These are phyloP conservation scores for Sporothrix inflata DNA, from an alignment of 2,329 filamentous ascomycete genomes.

Conservation along the genomic window DNA sequence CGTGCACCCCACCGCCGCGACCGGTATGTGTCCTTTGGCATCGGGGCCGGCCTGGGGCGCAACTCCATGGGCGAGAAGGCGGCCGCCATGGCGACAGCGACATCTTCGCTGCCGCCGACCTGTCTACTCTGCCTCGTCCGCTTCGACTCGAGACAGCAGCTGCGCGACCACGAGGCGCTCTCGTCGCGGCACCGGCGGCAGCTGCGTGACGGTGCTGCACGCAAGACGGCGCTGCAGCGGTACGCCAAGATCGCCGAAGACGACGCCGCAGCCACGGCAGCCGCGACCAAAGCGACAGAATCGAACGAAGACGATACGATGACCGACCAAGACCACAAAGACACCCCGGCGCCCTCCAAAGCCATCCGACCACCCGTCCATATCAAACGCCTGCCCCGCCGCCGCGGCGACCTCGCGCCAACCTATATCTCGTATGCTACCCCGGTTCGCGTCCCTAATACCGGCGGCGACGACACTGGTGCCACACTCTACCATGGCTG, in stretches of 20 bases:
- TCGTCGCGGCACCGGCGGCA: slow-evolving; percentile 35
- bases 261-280: neutral
- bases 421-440: slow-evolving; percentile 57
- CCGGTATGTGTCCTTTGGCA: slow-evolving; percentile 62
- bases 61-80: slow-evolving; percentile 8
- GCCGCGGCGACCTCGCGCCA: slow-evolving; percentile 42
- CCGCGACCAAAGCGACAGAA: neutral
- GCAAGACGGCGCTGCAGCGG: slow-evolving; percentile 29
- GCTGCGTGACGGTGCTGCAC: slow-evolving; percentile 30
- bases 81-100: neutral
- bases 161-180: slow-evolving; percentile 38
- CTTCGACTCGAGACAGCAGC: slow-evolving; percentile 53
- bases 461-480: slow-evolving; percentile 46
- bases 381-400: slow-evolving; percentile 37
- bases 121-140: slow-evolving; percentile 65
- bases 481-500: slow-evolving; percentile 40
- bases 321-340: neutral
- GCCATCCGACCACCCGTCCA: slow-evolving; percentile 25
- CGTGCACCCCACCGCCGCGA: slow-evolving; percentile 39
- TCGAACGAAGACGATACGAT: neutral
- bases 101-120: slow-evolving; percentile 11
- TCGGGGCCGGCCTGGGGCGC: slow-evolving; percentile 41
- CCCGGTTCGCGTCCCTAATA: neutral
- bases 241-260: slow-evolving; percentile 24
- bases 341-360: neutral